Evolutionary conservation across 176 grass and related monocot genomes (phyloP).

Genomic region (Oryza rufipogon): DNA sequence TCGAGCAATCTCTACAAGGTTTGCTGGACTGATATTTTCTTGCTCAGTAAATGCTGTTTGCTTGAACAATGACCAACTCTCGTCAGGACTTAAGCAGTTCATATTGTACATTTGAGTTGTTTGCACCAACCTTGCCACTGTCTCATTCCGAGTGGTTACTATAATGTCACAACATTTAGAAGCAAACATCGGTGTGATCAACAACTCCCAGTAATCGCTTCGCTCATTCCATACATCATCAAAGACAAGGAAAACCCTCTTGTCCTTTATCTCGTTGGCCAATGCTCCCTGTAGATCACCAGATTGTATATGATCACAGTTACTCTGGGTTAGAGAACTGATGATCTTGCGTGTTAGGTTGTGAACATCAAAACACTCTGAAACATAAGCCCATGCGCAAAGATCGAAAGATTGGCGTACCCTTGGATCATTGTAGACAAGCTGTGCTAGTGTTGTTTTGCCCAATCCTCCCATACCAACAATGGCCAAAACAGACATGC

Average conservation of each 20-base stretch:
- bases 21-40: background rate
- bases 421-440: constrained; percentile 5
- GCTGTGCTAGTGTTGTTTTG: constrained; percentile 36
- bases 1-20: constrained; percentile 21
- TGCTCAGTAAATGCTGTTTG: background rate
- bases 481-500: background rate
- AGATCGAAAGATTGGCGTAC: background rate
- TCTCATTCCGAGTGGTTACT: constrained; percentile 41
- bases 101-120: constrained; percentile 13
- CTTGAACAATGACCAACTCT: constrained; percentile 34
- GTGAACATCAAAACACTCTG: constrained; percentile 25
- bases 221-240: constrained; percentile 57
- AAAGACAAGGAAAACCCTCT: constrained; percentile 42
- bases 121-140: constrained; percentile 33
- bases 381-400: constrained; percentile 43
- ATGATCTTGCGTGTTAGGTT: constrained; percentile 11
- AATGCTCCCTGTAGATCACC: background rate
- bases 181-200: background rate
- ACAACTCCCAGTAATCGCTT: constrained; percentile 37
- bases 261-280: background rate
- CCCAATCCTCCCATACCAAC: constrained; percentile 38
- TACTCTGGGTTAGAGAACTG: background rate
- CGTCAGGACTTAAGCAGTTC: constrained; percentile 7
- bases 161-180: constrained; percentile 36
- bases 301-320: background rate